Conservation (phyloP, 805 yeast species). For the Candida ovalis region DNA sequence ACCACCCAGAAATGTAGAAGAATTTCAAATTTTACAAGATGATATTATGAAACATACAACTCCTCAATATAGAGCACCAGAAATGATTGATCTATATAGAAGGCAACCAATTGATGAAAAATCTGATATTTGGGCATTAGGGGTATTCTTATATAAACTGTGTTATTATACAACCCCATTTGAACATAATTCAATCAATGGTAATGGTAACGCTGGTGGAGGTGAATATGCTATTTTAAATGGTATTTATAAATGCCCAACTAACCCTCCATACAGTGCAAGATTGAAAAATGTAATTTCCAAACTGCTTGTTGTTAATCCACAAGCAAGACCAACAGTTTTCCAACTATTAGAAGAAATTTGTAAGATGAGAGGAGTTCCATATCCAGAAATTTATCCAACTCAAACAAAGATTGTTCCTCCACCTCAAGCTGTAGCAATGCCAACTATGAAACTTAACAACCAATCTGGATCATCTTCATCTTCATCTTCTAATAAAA, state of each 20-base stretch:
- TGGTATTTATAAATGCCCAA: conserved; percentile 50
- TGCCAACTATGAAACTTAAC: conserved; percentile 1
- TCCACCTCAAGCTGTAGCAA: background rate
- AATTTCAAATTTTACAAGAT: conserved; percentile 54
- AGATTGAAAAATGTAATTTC: conserved; percentile 61
- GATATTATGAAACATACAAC: conserved; percentile 79
- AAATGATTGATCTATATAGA: conserved; percentile 70
- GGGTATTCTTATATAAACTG: conserved; percentile 70
- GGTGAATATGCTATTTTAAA: conserved; percentile 63
- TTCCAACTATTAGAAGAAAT: conserved; percentile 68
- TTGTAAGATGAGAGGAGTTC: conserved; percentile 52
- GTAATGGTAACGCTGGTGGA: conserved; percentile 33
- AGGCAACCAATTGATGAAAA: conserved; percentile 76
- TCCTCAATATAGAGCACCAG: conserved; percentile 82
- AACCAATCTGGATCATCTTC: background rate
- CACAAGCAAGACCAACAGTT: conserved; percentile 68
- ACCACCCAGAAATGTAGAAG: conserved; percentile 60
- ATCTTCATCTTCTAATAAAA: conserved; percentile 1
- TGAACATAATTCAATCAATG: conserved; percentile 44
- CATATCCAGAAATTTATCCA: conserved; percentile 32
- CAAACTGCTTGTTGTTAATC: conserved; percentile 60
- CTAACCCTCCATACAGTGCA: conserved; percentile 54
- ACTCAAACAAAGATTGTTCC: conserved; percentile 9
- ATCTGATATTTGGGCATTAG: conserved; percentile 83
- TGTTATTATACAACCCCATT: conserved; percentile 84